Conservation (phyloP, 2,329 filamentous ascomycete species). For the Graphilbum ipis-grandicollis region DNA sequence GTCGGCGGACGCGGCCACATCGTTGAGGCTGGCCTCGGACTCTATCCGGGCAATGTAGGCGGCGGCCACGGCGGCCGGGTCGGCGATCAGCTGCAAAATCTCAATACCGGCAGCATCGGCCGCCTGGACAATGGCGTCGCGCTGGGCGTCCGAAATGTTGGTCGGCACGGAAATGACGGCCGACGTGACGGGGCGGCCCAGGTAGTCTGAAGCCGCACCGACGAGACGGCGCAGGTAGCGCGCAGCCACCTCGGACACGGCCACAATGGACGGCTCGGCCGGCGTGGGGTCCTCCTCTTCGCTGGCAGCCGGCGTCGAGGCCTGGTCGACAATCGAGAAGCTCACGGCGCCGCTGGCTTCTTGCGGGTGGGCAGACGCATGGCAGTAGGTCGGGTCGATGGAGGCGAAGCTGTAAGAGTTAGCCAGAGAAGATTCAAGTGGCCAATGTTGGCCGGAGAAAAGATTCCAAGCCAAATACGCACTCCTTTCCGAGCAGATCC, state of each 20-base stretch:
- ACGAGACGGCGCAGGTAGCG: slow-evolving; percentile 72
- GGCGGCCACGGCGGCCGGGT: slow-evolving; percentile 75
- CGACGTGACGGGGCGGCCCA: slow-evolving; percentile 86
- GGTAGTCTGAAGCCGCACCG: slow-evolving; percentile 72
- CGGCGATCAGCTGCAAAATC: slow-evolving; percentile 80
- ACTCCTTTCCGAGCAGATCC: slow-evolving; percentile 91
- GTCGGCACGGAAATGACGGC: slow-evolving; percentile 89
- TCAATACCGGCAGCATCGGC: slow-evolving; percentile 71
- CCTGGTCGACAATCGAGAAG: slow-evolving; percentile 71
- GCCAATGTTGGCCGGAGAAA: background rate
- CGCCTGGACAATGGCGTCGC: slow-evolving; percentile 59
- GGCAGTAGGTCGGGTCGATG: slow-evolving; percentile 89
- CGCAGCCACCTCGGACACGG: slow-evolving; percentile 66
- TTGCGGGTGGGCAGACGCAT: slow-evolving; percentile 79
- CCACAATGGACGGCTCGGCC: slow-evolving; percentile 43
- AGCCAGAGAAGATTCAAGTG: background rate
- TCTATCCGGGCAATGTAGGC: slow-evolving; percentile 82
- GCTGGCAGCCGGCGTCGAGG: slow-evolving; percentile 20
- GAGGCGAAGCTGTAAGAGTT: slow-evolving; percentile 55
- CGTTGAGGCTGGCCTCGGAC: slow-evolving; percentile 75
- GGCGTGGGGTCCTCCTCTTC: slow-evolving; percentile 8
- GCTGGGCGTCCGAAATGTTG: slow-evolving; percentile 79
- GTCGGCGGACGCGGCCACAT: slow-evolving; percentile 60
- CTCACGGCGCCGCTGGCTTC: slow-evolving; percentile 54
- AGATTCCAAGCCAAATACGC: slow-evolving; percentile 16